Percentiles rank a stretch among this genome's conserved stretches.
Evolutionary conservation across 176 grass and related monocot species (phyloP).

Genomic region (Triticum aestivum): DNA sequence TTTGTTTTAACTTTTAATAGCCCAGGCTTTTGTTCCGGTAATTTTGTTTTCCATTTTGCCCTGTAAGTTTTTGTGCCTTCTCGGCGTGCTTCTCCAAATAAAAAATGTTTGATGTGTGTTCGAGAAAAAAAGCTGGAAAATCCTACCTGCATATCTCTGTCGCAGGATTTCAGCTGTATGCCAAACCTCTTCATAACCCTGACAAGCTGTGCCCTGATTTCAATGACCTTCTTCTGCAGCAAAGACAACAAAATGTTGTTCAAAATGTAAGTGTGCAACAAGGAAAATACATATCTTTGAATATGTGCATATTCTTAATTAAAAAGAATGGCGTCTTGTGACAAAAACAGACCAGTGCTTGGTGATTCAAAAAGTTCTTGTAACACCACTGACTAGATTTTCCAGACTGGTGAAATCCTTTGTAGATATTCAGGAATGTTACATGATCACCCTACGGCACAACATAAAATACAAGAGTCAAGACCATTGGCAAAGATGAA

Average conservation of each 20-base stretch:
- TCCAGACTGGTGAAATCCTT: slow-evolving; percentile 84
- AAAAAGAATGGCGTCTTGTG: background rate
- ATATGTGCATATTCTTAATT: slow-evolving; percentile 14
- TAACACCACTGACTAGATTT: slow-evolving; percentile 99
- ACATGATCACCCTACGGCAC: slow-evolving; percentile 84
- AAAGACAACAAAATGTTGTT: slow-evolving; percentile 33
- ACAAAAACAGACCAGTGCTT: slow-evolving; percentile 71
- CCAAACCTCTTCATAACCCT: slow-evolving; percentile 76
- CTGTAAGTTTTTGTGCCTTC: background rate
- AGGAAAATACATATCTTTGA: slow-evolving; percentile 12
- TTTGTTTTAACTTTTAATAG: background rate
- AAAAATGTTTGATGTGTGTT: background rate
- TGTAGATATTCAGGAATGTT: slow-evolving; percentile 93
- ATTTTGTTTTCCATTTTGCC: background rate
- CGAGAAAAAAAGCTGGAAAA: background rate
- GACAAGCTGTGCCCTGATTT: slow-evolving; percentile 85
- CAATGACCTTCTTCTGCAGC: slow-evolving; percentile 83
- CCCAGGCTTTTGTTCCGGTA: background rate
- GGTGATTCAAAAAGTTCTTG: slow-evolving; percentile 91
- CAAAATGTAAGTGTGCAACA: background rate
- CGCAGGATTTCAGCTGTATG: slow-evolving; percentile 78
- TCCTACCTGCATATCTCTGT: slow-evolving; percentile 76
- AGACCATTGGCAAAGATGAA: background rate
- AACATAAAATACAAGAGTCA: slow-evolving; percentile 24
- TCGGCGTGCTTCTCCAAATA: background rate